phyloP scores from a whole-genome alignment of 371 early-diverging fungal species.

The Mucor lusitanicus region DNA sequence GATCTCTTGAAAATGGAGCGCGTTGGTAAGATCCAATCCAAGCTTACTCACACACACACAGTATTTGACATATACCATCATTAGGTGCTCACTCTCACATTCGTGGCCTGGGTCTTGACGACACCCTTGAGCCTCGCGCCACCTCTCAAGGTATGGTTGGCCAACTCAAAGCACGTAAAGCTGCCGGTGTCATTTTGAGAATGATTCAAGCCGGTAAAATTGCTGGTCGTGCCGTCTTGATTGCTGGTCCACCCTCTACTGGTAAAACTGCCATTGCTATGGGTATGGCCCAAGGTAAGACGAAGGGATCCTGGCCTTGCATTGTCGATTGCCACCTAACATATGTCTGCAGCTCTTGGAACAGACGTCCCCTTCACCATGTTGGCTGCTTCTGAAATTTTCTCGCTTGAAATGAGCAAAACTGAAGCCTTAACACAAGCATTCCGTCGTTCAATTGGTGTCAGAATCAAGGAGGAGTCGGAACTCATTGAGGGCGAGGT shows the following conservation, averaged over 20 bases:
- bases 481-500: constrained; percentile 99
- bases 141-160: constrained; percentile 98
- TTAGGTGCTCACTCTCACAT: constrained; percentile 98
- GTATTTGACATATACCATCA: background rate
- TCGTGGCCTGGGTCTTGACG: constrained; percentile 87
- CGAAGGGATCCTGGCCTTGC: background rate
- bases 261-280: constrained; percentile 96
- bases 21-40: constrained; percentile 50
- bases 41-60: background rate
- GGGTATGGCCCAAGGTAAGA: constrained; percentile 80
- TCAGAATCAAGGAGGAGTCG: constrained; percentile 97
- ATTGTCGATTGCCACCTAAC: background rate
- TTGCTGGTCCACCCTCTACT: constrained; percentile 99
- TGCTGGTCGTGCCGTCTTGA: constrained; percentile 95
- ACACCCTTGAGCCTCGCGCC: constrained; percentile 83
- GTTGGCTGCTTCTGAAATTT: constrained; percentile 97
- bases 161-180: constrained; percentile 93
- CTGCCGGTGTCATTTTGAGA: constrained; percentile 93
- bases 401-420: constrained; percentile 97
- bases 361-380: constrained; percentile 95
- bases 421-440: constrained; percentile 99
- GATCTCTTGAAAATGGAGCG: constrained; percentile 71
- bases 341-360: constrained; percentile 68
- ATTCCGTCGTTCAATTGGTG: constrained; percentile 95
- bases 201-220: constrained; percentile 96